Base-by-base conservation (phyloP, 768 basidiomycete genomes). In the Psilocybe subaeruginosa region DNA sequence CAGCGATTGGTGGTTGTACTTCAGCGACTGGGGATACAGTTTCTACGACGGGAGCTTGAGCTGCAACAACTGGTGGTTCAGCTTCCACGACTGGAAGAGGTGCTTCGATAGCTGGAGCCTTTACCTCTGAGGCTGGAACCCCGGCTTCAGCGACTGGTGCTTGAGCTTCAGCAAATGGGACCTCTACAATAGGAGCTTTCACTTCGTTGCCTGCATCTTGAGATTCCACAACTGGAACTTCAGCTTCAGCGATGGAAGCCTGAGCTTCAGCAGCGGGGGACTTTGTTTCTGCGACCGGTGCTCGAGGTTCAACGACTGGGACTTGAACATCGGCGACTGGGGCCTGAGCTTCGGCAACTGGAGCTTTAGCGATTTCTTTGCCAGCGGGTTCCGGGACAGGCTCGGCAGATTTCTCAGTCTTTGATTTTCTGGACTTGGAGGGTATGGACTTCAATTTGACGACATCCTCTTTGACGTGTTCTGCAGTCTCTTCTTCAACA, bases 401-500 rank as follows among this genome's bases (percentile, higher is more conserved):
- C 4, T 60, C 53, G 49, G 48, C 53, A 33, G 66, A 58, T 54
- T 69, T 68, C 65, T 66, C 68, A 33, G 59, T 54, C 31, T 39
- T 46, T 12, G 61, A 46, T 56, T 62, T 49, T 16, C 69, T 69
- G 16, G 65, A 39, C 49, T 51, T 58, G 12, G 59, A 54, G 3
- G 52, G 45, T 16, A n/a, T 12, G 14, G 59, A 14, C 33, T 37
- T 51, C 50, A 35, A 56, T 64, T 59, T 45, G 8, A 69, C 57
- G 49, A 70, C 58, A 41, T 64, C 64, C n/a, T 59, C 41, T 41
- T 62, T 62, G 54, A 50, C 52, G 29, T 43, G 62, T 23, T 61
- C 64, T 45, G 63, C 65, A 23, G 64, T 55, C n/a, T 72, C 74
- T 65, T 91, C 89, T 19, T 78, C 72, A 33, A 90, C 66, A 14